These are phyloP conservation scores for Corynespora cassiicola DNA, from an alignment of 2,329 filamentous ascomycete genomes.

Conservation along the genomic window DNA sequence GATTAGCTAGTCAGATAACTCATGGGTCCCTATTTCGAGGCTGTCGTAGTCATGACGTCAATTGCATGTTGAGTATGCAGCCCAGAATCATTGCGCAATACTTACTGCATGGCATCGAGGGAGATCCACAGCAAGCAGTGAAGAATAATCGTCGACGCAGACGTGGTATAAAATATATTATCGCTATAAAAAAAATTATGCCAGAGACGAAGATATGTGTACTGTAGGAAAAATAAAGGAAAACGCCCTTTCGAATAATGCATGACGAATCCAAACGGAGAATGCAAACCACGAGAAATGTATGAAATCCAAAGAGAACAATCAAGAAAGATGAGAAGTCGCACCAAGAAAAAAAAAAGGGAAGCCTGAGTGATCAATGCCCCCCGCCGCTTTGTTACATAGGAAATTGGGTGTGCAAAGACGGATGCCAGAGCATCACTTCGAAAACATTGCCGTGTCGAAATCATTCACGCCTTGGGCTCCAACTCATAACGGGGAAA, in stretches of 20 bases:
- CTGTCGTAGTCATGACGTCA: no score
- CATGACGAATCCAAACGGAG: conserved; percentile 3
- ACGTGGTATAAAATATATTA: conserved; percentile 16
- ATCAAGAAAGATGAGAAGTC: background rate
- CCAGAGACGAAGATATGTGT: conserved; percentile 9
- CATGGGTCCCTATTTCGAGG: no score
- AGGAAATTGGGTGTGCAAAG: no score
- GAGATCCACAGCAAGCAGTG: conserved; percentile 1
- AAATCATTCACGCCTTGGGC: no score
- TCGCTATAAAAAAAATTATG: conserved; percentile 8
- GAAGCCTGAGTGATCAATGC: no score
- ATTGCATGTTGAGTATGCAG: no score
- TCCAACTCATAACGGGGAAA: no score
- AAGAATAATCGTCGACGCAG: conserved; percentile 6
- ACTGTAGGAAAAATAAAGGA: conserved; percentile 7
- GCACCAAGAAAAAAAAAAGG: background rate
- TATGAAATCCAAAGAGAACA: conserved; percentile 11
- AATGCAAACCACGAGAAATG: conserved; percentile 1
- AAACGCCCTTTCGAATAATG: conserved; percentile 3
- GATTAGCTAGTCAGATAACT: no score
- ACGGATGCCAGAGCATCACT: no score
- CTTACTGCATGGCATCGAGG: conserved; percentile 2
- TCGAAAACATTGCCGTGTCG: no score
- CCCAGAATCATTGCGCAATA: background rate
- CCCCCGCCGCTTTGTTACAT: no score